phyloP scores from a whole-genome alignment of 345 rosid species.

The Citrus sinensis region DVS_A1.0 CM039161.1:879001-879500 shows the following conservation, averaged over 20 bases:
- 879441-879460: neutral
- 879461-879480: neutral
- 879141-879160: neutral
- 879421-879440: neutral
- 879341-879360: neutral
- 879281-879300: neutral
- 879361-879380: neutral
- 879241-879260: neutral
- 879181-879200: neutral
- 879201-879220: neutral
- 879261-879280: neutral
- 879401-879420: neutral
- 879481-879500: neutral
- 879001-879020: constrained; percentile 1
- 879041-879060: neutral
- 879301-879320: neutral
- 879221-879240: neutral
- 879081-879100: neutral
- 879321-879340: neutral
- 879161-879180: neutral
- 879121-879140: neutral
- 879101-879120: neutral
- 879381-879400: neutral
- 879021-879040: neutral
- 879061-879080: neutral